phyloP scores from a whole-genome alignment of 352 stramenopile species.

The Pythium phragmitis region DNA sequence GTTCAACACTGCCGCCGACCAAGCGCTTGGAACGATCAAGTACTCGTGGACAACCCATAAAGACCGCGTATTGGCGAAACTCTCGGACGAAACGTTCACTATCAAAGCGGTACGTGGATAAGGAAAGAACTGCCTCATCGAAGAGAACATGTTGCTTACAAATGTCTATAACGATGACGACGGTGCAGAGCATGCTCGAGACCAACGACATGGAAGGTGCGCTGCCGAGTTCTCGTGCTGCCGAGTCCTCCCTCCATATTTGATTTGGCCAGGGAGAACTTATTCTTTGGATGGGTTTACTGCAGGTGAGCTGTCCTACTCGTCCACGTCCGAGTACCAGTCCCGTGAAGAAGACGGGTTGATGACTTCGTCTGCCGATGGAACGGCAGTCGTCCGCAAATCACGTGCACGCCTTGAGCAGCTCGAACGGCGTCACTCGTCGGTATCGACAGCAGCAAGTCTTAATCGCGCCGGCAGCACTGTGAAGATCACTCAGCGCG shows the following conservation, averaged over 20 bases:
- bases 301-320: conserved; percentile 44
- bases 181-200: conserved; percentile 67
- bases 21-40: conserved; percentile 41
- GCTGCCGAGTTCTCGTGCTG: not conserved
- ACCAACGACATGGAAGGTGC: conserved; percentile 62
- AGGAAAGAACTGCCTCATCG: not conserved
- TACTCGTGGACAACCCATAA: conserved; percentile 67
- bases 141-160: not conserved
- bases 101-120: conserved; percentile 59
- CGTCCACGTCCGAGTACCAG: conserved; percentile 41
- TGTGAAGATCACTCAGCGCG: conserved; percentile 78
- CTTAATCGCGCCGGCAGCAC: conserved; percentile 14
- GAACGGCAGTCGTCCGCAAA: conserved; percentile 54
- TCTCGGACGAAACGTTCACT: conserved; percentile 62
- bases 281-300: not conserved
- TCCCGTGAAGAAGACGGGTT: conserved; percentile 26
- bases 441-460: conserved; percentile 4
- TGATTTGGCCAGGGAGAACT: not conserved
- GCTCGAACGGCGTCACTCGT: conserved; percentile 41
- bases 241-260: not conserved
- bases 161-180: not conserved
- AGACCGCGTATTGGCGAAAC: conserved; percentile 63
- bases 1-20: not conserved
- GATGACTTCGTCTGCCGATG: conserved; percentile 20
- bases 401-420: conserved; percentile 67